These are phyloP conservation scores for Suhomyces taliae DNA, from an alignment of 1,139 yeast genomes.

Conservation along the genomic window DNA sequence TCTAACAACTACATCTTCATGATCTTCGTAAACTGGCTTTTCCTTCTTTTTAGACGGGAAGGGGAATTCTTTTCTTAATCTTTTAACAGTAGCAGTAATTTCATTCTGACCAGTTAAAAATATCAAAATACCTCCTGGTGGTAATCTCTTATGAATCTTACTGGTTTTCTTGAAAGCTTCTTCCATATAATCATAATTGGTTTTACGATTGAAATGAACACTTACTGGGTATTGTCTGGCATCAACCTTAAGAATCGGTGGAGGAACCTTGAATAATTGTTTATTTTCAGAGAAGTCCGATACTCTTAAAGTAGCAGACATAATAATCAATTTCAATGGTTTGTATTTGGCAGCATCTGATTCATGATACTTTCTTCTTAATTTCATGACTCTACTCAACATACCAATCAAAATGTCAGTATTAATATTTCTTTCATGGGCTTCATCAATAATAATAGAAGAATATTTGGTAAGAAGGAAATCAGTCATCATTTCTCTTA, in stretches of 20 bases:
- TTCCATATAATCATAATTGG: constrained; percentile 75
- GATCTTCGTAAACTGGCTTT: constrained; percentile 14
- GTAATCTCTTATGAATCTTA: constrained; percentile 81
- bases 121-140: constrained; percentile 91
- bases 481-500: constrained; percentile 90
- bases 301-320: constrained; percentile 97
- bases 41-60: constrained; percentile 32
- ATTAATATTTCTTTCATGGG: constrained; percentile 94
- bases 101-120: constrained; percentile 96
- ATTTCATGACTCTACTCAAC: constrained; percentile 79
- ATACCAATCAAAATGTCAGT: constrained; percentile 96
- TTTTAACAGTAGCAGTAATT: constrained; percentile 72
- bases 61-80: constrained; percentile 69
- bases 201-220: constrained; percentile 81
- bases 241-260: constrained; percentile 88
- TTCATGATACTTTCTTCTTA: constrained; percentile 60
- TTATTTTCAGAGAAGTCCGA: constrained; percentile 86
- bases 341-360: constrained; percentile 49
- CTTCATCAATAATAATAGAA: constrained; percentile 89
- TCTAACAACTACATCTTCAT: constrained; percentile 45
- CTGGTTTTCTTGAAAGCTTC: constrained; percentile 85
- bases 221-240: constrained; percentile 96
- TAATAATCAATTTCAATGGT: constrained; percentile 68
- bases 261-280: constrained; percentile 68
- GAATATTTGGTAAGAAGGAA: constrained; percentile 80